phyloP scores from a whole-genome alignment of 306 rosid species.

The Trichosanthes cucumerina region DNA sequence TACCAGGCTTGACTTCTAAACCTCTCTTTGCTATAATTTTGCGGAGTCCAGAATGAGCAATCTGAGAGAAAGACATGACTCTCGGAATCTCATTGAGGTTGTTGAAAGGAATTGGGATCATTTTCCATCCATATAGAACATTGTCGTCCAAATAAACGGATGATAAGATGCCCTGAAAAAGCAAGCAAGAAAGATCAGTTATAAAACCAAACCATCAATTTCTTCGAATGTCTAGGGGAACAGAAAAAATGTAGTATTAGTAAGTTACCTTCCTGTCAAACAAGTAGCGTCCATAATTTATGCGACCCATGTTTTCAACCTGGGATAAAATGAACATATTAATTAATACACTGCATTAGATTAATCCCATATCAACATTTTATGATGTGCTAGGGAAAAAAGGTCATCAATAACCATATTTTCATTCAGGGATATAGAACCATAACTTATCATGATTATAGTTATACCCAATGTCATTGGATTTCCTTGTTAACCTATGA shows the following conservation, averaged over 20 bases:
- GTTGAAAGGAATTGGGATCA: conserved; percentile 51
- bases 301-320: conserved; percentile 93
- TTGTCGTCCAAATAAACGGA: conserved; percentile 57
- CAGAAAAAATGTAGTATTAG: background rate
- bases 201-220: background rate
- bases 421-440: background rate
- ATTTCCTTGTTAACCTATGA: background rate
- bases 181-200: conserved; percentile 13
- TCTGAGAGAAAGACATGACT: conserved; percentile 28
- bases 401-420: background rate
- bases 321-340: conserved; percentile 20
- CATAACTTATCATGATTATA: background rate
- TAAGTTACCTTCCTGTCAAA: conserved; percentile 66
- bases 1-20: conserved; percentile 35
- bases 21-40: conserved; percentile 24
- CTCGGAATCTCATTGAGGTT: conserved; percentile 54
- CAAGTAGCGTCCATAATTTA: conserved; percentile 73
- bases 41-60: conserved; percentile 27
- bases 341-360: background rate
- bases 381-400: background rate
- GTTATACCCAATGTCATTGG: background rate
- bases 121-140: conserved; percentile 52
- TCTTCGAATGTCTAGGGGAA: background rate
- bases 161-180: conserved; percentile 74
- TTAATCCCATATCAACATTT: background rate